These are phyloP conservation scores for Halophytophthora polymorphica DNA, from an alignment of 352 stramenopile species.

Conservation along the genomic window DNA sequence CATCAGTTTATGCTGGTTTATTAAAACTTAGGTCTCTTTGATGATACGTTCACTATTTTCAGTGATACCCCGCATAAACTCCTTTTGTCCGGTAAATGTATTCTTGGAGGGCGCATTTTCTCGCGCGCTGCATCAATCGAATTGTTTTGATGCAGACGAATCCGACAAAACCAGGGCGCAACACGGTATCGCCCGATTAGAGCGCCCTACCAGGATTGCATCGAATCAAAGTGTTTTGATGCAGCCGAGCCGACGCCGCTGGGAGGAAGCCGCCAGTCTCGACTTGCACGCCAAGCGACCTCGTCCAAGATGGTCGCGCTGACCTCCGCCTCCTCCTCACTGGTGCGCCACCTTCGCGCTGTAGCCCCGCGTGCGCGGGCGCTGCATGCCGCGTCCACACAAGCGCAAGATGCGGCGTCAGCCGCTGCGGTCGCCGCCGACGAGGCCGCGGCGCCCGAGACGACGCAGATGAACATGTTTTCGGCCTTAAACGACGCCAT, in stretches of 20 bases:
- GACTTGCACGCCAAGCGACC: background rate
- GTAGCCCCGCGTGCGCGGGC: conserved; percentile 1
- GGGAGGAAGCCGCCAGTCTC: conserved; percentile 17
- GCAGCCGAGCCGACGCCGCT: conserved; percentile 2
- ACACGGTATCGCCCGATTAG: background rate
- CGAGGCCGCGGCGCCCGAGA: conserved; percentile 32
- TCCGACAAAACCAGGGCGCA: conserved; percentile 3
- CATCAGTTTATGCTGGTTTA: no score
- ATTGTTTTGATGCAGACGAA: conserved; percentile 26
- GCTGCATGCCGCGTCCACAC: conserved; percentile 8
- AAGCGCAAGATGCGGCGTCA: no score
- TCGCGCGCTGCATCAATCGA: conserved; percentile 21
- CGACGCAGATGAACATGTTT: conserved; percentile 90
- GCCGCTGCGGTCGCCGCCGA: conserved; percentile 18
- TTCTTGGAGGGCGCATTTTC: background rate
- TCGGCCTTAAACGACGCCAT: conserved; percentile 92
- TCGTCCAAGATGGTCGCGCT: conserved; percentile 17
- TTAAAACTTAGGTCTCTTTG: no score
- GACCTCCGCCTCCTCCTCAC: background rate
- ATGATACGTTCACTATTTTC: no score
- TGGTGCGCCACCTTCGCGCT: conserved; percentile 2
- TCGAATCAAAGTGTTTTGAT: no score
- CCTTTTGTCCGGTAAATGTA: no score
- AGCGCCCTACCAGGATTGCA: background rate
- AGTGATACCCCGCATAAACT: no score